Evolutionary conservation across 140 eudicot species (phyloP).

Genomic region (Cichorium intybus): DNA sequence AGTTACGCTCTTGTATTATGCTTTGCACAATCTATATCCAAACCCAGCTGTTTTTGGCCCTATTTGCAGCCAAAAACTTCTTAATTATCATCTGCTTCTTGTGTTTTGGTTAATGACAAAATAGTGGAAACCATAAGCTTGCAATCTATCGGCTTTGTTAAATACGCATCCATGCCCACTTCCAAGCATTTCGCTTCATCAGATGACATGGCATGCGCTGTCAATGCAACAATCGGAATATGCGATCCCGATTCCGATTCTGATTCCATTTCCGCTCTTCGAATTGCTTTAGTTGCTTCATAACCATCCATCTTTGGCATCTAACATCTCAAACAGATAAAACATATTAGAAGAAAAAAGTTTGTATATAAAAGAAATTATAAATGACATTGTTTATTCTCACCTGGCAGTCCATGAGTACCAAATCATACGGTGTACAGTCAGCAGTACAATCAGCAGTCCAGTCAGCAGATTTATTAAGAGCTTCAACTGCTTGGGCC

Average conservation of each 20-base stretch:
- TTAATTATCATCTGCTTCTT: constrained; percentile 1
- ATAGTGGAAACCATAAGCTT: constrained; percentile 91
- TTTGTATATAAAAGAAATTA: background rate
- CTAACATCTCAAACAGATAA: constrained; percentile 28
- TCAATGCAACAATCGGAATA: constrained; percentile 87
- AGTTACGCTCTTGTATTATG: background rate
- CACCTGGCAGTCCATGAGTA: constrained; percentile 99
- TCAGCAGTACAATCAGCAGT: too few species aligned
- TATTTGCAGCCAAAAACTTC: background rate
- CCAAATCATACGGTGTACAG: constrained; percentile 57
- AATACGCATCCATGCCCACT: constrained; percentile 97
- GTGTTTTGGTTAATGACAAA: constrained; percentile 63
- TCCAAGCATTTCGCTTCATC: constrained; percentile 93
- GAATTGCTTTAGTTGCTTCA: constrained; percentile 87
- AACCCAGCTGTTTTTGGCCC: background rate
- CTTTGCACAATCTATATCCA: constrained; percentile 7
- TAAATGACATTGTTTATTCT: background rate
- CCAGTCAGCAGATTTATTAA: too few species aligned
- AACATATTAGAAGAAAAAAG: background rate
- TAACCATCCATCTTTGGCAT: constrained; percentile 99
- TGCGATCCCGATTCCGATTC: constrained; percentile 47
- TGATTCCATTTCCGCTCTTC: constrained; percentile 61
- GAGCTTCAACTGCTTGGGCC: constrained; percentile 78
- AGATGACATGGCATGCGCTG: constrained; percentile 97
- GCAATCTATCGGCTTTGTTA: constrained; percentile 91